These are phyloP conservation scores for Leptodontidium sp. DNA, from an alignment of 2,329 filamentous ascomycete species.

Conservation along the genomic window DNA sequence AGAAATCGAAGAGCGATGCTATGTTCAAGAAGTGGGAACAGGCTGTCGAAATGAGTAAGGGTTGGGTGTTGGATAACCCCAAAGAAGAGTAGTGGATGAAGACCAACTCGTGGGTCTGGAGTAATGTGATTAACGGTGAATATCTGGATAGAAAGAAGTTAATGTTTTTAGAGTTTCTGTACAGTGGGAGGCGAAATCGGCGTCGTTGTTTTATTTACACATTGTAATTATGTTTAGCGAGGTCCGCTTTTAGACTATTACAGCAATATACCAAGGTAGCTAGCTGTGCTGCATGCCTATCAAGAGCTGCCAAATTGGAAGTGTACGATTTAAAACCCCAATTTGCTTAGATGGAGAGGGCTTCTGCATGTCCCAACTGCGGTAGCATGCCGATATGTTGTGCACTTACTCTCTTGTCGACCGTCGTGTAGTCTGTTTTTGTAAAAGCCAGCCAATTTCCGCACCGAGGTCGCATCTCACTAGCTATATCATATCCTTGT, in stretches of 20 bases:
- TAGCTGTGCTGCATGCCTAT: too few relatives aligned
- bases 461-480: too few relatives aligned
- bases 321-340: too few relatives aligned
- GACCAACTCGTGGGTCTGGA: neutral
- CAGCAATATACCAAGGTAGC: too few relatives aligned
- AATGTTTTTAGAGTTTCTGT: constrained; percentile 7
- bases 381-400: too few relatives aligned
- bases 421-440: too few relatives aligned
- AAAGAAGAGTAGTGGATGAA: constrained; percentile 17
- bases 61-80: constrained; percentile 60
- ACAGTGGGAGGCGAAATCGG: neutral
- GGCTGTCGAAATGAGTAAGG: constrained; percentile 80
- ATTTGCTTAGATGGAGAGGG: too few relatives aligned
- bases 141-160: neutral
- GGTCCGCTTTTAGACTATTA: neutral
- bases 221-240: neutral
- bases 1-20: constrained; percentile 62
- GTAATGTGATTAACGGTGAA: constrained; percentile 4
- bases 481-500: too few relatives aligned
- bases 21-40: constrained; percentile 78
- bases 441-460: too few relatives aligned
- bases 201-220: neutral
- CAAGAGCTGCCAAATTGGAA: too few relatives aligned
- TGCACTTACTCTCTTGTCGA: too few relatives aligned
- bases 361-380: too few relatives aligned